Evolutionary conservation across 257 asterid species (phyloP).

Genomic region (Lycium ferocissimum): DNA sequence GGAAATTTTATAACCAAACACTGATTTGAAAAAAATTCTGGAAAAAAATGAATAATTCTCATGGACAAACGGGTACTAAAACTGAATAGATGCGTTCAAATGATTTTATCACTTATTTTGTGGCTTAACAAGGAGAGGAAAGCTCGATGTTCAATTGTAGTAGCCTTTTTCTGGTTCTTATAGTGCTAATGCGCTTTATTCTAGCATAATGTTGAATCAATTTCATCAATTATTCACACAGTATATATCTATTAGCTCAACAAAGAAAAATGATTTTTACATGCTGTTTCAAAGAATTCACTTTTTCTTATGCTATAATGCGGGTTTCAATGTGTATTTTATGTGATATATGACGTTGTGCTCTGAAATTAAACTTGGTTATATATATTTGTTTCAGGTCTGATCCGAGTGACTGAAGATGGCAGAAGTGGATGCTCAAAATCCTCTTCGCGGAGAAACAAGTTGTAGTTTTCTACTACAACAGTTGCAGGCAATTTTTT

Average conservation of each 20-base stretch:
- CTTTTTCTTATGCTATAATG: neutral
- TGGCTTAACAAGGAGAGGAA: neutral
- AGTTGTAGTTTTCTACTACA: slow-evolving; percentile 83
- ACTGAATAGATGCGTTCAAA: neutral
- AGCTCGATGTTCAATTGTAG: neutral
- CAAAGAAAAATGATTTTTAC: neutral
- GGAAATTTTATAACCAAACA: no score
- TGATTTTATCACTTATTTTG: slow-evolving; percentile 14
- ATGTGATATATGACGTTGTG: neutral
- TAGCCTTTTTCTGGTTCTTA: neutral
- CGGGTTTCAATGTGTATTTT: neutral
- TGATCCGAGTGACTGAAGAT: slow-evolving; percentile 48
- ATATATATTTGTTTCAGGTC: slow-evolving; percentile 14
- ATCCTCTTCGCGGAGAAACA: slow-evolving; percentile 55
- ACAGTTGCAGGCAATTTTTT: slow-evolving; percentile 70
- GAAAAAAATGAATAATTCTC: no score
- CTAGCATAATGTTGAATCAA: neutral
- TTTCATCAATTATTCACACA: neutral
- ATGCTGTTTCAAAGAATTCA: neutral
- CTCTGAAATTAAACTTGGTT: neutral
- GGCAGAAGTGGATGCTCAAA: slow-evolving; percentile 68
- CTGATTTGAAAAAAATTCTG: no score
- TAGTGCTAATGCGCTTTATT: neutral
- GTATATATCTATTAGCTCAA: neutral
- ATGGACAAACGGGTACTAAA: no score